Evolutionary conservation across 805 yeast species (phyloP), one percentile per base, ranked within the genome.

Genomic region (Lipomyces mesembrius): DNA sequence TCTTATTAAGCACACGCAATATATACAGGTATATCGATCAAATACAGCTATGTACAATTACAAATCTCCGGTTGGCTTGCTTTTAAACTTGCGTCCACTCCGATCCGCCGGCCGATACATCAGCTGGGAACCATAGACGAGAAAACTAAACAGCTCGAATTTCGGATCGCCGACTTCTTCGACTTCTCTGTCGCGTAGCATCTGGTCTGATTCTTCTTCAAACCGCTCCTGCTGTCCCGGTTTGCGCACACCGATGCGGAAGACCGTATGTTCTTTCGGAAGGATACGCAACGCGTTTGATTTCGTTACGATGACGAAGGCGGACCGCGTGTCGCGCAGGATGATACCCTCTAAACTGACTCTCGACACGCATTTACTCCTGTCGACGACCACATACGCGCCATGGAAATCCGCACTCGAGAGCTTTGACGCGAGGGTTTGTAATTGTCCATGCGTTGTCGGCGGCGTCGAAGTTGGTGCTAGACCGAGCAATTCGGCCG

Each of bases 391-490:
- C 20, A 66, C 39, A 17, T 17, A 63, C 20, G 71, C 69, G 37
- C 71, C 71, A 35, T 68, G 71, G 5, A 63, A 46, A 49, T 68
- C 71, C 22, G 71, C 71, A 2, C 65, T 54, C 25, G 69, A 58
- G 3, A 67, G 63, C 22, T 62, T 62, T 8, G 64, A 51, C n/a
- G 69, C 63, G 17, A 22, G 29, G 4, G 62, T 65, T 25, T 66
- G 67, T 2, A 64, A 11, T 9, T 67, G 60, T 29, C 49, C 57
- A 2, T n/a, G 46, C 27, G 64, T 32, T 20, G 12, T 37, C 11
- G 46, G 60, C 29, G 25, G 46, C 32, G 32, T n/a, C n/a, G 55
- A 25, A 6, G 55, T 11, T 7, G 27, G 22, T 25, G 63, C 53
- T 1, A 27, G 22, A 35, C 57, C 58, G 3, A 68, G 60, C 7